Base-by-base conservation (phyloP, 768 basidiomycete genomes). In the Tylopilus subfusipes region DNA sequence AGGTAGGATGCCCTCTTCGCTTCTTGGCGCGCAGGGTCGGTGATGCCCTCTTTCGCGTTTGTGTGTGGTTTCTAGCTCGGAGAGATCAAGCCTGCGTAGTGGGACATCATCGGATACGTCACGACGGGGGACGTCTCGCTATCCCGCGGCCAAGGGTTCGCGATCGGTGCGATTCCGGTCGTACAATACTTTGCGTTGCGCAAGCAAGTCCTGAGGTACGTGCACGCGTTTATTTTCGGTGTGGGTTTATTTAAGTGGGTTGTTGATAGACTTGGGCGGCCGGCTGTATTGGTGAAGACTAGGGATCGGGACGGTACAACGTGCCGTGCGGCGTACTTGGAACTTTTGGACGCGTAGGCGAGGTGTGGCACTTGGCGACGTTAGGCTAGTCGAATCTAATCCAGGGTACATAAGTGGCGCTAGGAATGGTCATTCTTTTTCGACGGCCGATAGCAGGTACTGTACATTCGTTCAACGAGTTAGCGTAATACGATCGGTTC, bases 41-140 rank as follows among this genome's bases (percentile, higher is more conserved):
- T 50, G 12, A 51, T 5, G 2, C 9, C n/a, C n/a, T 19, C 5
- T 5, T 19, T 62, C 13, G 21, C 21, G 1, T 42, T 39, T 21
- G 25, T 25, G n/a, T n/a, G 7, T 30, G 18, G 46, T 47, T 57
- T 53, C 33, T 47, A 86, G 85, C 63, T 84, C 4, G 77, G 76
- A 13, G 73, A 77, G 54, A 57, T 68, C 7, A 67, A 71, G 8
- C 76, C 83, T 6, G 62, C 73, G 2, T 64, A 75, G 44, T 66
- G 72, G 4, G 65, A 71, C 4, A 76, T 90, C 24, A 82, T 96
- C 49, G 95, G 96, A 1, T 90, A 89, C 63, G 78, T 93, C 19
- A 92, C 93, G 0, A 86, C 89, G 3, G 95, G 94, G 0, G 85
- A 84, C 55, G 88, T 81, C 66, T 95, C 94, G 2, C 77, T 98